phyloP scores from a whole-genome alignment of 2,329 filamentous ascomycete genomes.

The Xylariaceae sp. region DNA sequence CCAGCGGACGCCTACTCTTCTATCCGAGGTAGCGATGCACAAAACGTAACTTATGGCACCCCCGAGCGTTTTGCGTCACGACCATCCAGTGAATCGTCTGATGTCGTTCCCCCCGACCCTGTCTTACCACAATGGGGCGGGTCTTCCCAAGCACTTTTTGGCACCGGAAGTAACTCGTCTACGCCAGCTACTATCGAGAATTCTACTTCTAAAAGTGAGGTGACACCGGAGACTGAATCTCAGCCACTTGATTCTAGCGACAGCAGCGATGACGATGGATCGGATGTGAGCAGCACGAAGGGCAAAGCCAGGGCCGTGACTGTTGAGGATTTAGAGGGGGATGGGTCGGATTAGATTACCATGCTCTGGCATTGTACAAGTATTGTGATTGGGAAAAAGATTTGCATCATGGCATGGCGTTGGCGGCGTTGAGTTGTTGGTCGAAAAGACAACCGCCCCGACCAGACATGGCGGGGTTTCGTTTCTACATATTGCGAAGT shows the following conservation, averaged over 20 bases:
- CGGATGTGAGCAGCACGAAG: conserved; percentile 15
- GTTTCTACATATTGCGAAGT: neutral
- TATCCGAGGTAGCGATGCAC: conserved; percentile 6
- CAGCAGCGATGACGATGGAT: conserved; percentile 19
- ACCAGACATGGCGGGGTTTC: conserved; percentile 5
- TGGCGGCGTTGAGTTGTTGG: conserved; percentile 26
- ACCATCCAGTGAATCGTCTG: conserved; percentile 25
- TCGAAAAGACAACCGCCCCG: neutral
- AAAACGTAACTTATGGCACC: conserved; percentile 1
- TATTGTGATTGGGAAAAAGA: conserved; percentile 21
- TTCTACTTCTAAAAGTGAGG: conserved; percentile 7
- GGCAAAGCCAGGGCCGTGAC: conserved; percentile 30
- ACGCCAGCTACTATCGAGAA: conserved; percentile 10
- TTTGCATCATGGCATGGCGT: conserved; percentile 31
- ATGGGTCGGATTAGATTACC: conserved; percentile 16
- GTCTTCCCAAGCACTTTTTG: conserved; percentile 43
- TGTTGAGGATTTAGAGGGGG: conserved; percentile 24
- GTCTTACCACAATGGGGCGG: conserved; percentile 48
- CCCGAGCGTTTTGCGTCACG: conserved; percentile 14
- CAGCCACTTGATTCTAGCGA: conserved; percentile 10
- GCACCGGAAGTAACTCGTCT: conserved; percentile 25
- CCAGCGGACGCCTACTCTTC: conserved; percentile 4
- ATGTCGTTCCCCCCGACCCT: conserved; percentile 45
- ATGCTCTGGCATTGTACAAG: conserved; percentile 20
- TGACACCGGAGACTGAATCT: neutral